These are phyloP conservation scores for Lodderomyces oxycetoniae DNA, from an alignment of 1,139 yeast species.

Conservation along the genomic window DNA sequence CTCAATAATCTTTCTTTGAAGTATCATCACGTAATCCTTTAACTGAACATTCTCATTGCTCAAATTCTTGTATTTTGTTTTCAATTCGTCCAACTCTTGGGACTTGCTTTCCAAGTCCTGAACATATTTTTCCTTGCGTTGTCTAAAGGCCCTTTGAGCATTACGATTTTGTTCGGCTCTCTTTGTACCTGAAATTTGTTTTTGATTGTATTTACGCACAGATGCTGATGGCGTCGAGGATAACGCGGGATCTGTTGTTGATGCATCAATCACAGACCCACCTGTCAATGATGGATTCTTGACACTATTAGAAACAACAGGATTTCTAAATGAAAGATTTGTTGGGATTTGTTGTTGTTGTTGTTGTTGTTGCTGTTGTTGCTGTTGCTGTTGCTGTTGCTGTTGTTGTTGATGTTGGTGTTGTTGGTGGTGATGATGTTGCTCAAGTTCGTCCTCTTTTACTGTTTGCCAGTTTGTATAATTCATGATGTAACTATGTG, in stretches of 20 bases:
- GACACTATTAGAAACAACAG: neutral
- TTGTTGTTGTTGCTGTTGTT: constrained; percentile 1
- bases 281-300: neutral
- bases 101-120: constrained; percentile 73
- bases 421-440: constrained; percentile 31
- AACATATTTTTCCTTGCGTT: constrained; percentile 71
- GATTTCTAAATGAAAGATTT: neutral
- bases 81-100: constrained; percentile 52
- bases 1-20: constrained; percentile 65
- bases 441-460: constrained; percentile 6
- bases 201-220: constrained; percentile 11
- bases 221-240: constrained; percentile 3
- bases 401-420: constrained; percentile 48
- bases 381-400: constrained; percentile 1
- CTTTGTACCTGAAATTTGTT: constrained; percentile 60
- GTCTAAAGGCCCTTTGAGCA: constrained; percentile 85
- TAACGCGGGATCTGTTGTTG: constrained; percentile 5
- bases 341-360: neutral
- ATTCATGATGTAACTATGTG: constrained; percentile 3
- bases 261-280: constrained; percentile 1
- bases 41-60: constrained; percentile 66
- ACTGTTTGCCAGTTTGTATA: constrained; percentile 6
- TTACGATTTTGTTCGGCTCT: constrained; percentile 86
- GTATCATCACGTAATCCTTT: constrained; percentile 65
- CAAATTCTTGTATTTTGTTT: constrained; percentile 59